Evolutionary conservation across 768 basidiomycete species (phyloP).

Genomic region (Podaxis sp.): DNA sequence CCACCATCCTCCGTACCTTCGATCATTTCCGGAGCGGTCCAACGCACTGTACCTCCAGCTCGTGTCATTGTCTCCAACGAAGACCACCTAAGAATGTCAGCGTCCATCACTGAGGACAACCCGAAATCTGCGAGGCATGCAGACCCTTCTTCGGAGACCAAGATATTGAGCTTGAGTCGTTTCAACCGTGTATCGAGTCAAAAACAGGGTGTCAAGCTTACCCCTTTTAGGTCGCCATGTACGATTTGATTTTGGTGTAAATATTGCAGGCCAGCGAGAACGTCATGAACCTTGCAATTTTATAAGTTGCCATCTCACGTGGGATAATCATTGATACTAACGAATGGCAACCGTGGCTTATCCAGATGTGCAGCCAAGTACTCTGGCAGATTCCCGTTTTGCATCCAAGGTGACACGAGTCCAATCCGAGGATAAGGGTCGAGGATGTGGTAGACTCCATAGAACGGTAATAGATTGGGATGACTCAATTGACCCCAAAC

Average conservation of each 20-base stretch:
- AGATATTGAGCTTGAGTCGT: background rate
- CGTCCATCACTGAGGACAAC: constrained; percentile 5
- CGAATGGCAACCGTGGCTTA: constrained; percentile 3
- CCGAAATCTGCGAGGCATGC: constrained; percentile 10
- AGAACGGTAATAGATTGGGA: constrained; percentile 17
- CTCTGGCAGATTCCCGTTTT: constrained; percentile 15
- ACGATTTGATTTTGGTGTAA: constrained; percentile 17
- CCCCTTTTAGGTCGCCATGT: constrained; percentile 24
- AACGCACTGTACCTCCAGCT: constrained; percentile 4
- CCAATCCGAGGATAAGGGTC: constrained; percentile 5
- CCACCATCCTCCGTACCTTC: constrained; percentile 7
- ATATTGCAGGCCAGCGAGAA: constrained; percentile 18
- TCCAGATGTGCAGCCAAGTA: constrained; percentile 6
- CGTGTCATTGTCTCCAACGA: background rate
- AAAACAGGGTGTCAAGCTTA: background rate
- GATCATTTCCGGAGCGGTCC: constrained; percentile 5
- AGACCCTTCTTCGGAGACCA: background rate
- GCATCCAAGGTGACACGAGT: constrained; percentile 19
- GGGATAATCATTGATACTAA: background rate
- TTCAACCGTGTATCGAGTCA: background rate
- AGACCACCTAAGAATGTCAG: background rate
- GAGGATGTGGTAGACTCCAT: constrained; percentile 15
- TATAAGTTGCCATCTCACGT: background rate
- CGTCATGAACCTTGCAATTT: constrained; percentile 10
- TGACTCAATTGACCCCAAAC: constrained; percentile 17